These are phyloP conservation scores for Aureobasidium subglaciale DNA, from an alignment of 2,329 filamentous ascomycete species.

Conservation along the genomic window DNA sequence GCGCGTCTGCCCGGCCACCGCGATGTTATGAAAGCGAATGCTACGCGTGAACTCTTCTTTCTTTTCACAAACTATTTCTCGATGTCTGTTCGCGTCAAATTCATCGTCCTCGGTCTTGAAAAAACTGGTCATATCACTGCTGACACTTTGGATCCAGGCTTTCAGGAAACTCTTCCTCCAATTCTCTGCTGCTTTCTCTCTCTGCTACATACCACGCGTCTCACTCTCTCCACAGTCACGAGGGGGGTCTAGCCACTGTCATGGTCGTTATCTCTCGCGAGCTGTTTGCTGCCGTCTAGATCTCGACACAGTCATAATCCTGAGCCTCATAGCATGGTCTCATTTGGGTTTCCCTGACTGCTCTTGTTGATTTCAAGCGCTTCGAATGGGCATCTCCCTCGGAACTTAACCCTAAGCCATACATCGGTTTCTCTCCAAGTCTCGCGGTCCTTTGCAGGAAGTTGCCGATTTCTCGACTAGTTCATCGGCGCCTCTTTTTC, in stretches of 20 bases:
- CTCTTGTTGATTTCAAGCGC: constrained; percentile 24
- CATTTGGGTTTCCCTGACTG: constrained; percentile 26
- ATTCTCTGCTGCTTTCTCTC: constrained; percentile 2
- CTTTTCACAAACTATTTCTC: constrained; percentile 1
- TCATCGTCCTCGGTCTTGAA: constrained; percentile 4
- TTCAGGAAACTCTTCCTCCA: constrained; percentile 4
- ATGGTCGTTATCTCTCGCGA: constrained; percentile 34
- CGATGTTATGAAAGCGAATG: neutral
- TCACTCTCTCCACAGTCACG: constrained; percentile 75
- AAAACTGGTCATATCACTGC: neutral
- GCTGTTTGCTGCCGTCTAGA: constrained; percentile 27
- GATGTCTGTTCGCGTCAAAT: neutral
- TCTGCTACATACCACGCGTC: constrained; percentile 44
- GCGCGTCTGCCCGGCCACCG: constrained; percentile 9
- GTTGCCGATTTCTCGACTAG: constrained; percentile 67
- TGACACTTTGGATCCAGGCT: constrained; percentile 6
- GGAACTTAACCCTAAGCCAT: constrained; percentile 96
- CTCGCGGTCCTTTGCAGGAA: constrained; percentile 33
- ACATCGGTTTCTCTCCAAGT: constrained; percentile 55
- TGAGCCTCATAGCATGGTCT: constrained; percentile 54
- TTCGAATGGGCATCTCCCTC: constrained; percentile 56
- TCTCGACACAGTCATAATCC: constrained; percentile 42
- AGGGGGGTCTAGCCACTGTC: constrained; percentile 64
- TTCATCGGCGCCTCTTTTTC: constrained; percentile 23
- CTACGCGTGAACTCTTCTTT: neutral